Conservation (phyloP, 495 filamentous ascomycete genomes). For the Sporormia fimetaria region DNA sequence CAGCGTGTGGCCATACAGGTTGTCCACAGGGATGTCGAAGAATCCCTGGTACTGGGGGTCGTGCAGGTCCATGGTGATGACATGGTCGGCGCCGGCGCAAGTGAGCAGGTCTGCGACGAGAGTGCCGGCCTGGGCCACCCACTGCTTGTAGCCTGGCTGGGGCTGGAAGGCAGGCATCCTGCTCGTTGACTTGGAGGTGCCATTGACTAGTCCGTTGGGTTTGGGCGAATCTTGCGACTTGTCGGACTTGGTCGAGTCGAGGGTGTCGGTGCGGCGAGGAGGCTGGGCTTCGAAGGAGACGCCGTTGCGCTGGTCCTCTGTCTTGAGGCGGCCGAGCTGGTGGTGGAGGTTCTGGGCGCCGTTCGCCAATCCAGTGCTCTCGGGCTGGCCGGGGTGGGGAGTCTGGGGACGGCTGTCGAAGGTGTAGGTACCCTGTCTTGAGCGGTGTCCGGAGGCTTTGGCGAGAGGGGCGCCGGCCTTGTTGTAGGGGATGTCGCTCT, state of each 20-base stretch:
- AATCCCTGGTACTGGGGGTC: conserved; percentile 98
- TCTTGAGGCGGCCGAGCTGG: conserved; percentile 50
- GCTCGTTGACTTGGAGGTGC: conserved; percentile 13
- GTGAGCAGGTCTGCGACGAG: conserved; percentile 89
- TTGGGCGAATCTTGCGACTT: conserved; percentile 15
- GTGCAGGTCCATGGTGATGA: conserved; percentile 96
- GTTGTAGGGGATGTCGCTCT: conserved; percentile 92
- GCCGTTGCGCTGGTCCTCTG: conserved; percentile 39
- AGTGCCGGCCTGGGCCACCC: conserved; percentile 95
- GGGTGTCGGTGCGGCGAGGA: conserved; percentile 44
- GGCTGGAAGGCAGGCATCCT: conserved; percentile 50
- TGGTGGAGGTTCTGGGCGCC: conserved; percentile 54
- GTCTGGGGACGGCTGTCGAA: conserved; percentile 89
- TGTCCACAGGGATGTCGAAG: conserved; percentile 97
- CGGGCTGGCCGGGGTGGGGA: conserved; percentile 55
- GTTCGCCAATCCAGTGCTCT: conserved; percentile 49
- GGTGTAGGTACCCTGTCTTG: conserved; percentile 48
- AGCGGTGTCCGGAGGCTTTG: conserved; percentile 43
- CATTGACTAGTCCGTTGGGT: conserved; percentile 8
- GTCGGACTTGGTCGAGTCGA: conserved; percentile 46
- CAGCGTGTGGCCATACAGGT: conserved; percentile 79
- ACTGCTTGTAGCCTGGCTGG: conserved; percentile 90
- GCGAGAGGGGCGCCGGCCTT: conserved; percentile 81
- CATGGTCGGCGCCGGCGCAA: conserved; percentile 89
- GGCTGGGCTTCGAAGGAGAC: conserved; percentile 16